Base-by-base conservation (phyloP, 208 protist genomes). In the Trypanosoma scelopori region DNA sequence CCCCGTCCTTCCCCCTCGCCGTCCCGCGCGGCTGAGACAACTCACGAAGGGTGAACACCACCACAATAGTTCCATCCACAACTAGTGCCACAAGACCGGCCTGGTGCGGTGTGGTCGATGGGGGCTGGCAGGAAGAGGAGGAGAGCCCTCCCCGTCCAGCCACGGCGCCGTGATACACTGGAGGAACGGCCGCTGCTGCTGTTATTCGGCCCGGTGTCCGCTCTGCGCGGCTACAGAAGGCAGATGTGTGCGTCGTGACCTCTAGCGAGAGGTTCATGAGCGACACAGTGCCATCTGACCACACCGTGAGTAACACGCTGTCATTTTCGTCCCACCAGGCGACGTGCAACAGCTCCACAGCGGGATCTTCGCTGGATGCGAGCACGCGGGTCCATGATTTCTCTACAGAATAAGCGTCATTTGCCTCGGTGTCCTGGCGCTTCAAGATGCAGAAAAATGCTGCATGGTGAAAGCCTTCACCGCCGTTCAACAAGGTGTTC, bases 271-370 rank as follows among this genome's bases (percentile, higher is more conserved):
- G 1, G 45, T 49, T 23, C 37, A 79, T 61, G 15, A 65, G 28
- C 20, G 48, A 56, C 16, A 89, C 43, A 4, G 46, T 49, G 46
- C 83, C 84, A 65, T 82, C 75, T 22, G 87, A 87, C 81, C 83
- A 88, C 18, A 86, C 60, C 30, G 65, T 76, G 32, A 89, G 55
- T 0, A 88, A n/a, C 7, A 63, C 52, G 27, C 37, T 59, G 3
- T 63, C 66, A 32, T 74, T 68, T 0, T 69, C 65, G 13, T 60
- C 79, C 78, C 77, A 81, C 87, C 87, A 93, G 30, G 49, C 52
- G 27, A 71, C 25, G 48, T 56, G 27, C 42, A 73, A 53, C 69
- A 77, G 51, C 68, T 62, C 46, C 28, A 70, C 52, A 76, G 51
- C 42, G 56, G 48, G 5, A 46, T 27, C 13, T 58, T 12, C 22